Evolutionary conservation across 1,284 basidiomycete species (phyloP), one percentile per base, ranked within the genome.

Genomic region (Fomes fomentarius): DNA sequence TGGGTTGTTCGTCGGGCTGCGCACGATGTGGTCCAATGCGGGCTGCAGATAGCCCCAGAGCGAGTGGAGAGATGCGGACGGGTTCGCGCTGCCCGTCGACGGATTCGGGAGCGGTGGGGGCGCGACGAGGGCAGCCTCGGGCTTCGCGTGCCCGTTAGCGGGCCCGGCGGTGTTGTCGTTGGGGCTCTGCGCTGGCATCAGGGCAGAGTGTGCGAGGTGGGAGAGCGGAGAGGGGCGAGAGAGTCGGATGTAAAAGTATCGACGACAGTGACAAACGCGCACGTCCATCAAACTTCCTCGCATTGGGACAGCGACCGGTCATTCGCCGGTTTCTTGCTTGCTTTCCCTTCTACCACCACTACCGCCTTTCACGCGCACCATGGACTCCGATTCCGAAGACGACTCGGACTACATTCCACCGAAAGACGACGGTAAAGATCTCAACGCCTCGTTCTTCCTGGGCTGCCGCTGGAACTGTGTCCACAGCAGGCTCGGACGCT

Each of bases 21-120:
- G 83, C 53, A 90, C 74, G 64, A 91, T 88, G 67, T 90, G 87
- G 66, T 89, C 82, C 40, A 91, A 72, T 9, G 88, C 88, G 30
- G 89, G 88, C 49, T 82, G 75, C 41, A 90, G 71, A 69, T 89
- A 90, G 14, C 82, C 81, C 87, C 88, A 90, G 42, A 91, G 77
- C 1, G 85, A 74, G 42, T 83, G 76, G 22, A 89, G 74, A 0
- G 87, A 88, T 6, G 84, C 83, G 11, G 88, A 76, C 26, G 89
- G 89, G 68, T 89, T 87, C 24, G 86, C 83, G 64, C 85, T 87
- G 78, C 85, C 60, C 74, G 78, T 72, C 80, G 69, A 67, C 7
- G 66, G 70, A 58, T 67, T 66, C 28, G 67, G 64, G 46, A 71
- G 66, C n/a, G 69, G 66, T 19, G 62, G 64, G 15, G 58, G 63